Evolutionary conservation across 1,284 basidiomycete species (phyloP).

Genomic region (Caloboletus firmus): DNA sequence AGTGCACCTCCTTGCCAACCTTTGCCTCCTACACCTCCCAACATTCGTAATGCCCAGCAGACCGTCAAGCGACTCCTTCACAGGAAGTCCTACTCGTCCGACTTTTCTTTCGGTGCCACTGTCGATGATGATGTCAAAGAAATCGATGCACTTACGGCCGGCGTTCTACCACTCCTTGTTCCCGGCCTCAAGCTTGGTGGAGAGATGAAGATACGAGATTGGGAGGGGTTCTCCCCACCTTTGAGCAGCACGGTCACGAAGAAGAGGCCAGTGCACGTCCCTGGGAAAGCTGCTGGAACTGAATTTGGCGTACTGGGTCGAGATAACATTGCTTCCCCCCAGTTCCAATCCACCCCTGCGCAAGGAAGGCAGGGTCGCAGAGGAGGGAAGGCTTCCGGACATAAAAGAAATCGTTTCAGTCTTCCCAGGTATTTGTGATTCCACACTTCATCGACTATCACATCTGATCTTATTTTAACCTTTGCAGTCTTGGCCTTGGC

Average conservation of each 20-base stretch:
- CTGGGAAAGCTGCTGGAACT: background rate
- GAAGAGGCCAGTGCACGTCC: conserved; percentile 31
- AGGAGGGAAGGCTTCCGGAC: conserved; percentile 48
- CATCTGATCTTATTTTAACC: background rate
- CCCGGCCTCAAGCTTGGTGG: conserved; percentile 61
- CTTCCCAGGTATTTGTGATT: conserved; percentile 52
- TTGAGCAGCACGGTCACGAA: conserved; percentile 41
- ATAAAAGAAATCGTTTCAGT: conserved; percentile 62
- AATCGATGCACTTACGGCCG: conserved; percentile 67
- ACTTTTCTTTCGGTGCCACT: conserved; percentile 56
- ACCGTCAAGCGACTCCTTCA: conserved; percentile 46
- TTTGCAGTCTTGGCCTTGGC: conserved; percentile 58
- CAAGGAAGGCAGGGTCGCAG: conserved; percentile 29
- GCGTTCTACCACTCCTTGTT: conserved; percentile 63
- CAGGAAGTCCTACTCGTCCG: conserved; percentile 61
- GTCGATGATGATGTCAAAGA: conserved; percentile 54
- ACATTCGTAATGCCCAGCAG: conserved; percentile 46
- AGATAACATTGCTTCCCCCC: conserved; percentile 48
- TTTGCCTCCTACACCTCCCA: conserved; percentile 68
- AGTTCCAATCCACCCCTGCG: conserved; percentile 59
- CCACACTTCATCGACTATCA: background rate
- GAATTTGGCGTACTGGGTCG: conserved; percentile 22
- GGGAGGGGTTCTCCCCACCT: conserved; percentile 43
- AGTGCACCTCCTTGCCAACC: conserved; percentile 60
- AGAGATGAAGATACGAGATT: conserved; percentile 53